Percentiles rank a stretch among this genome's conserved stretches.
Conservation (phyloP, 352 stramenopile genomes). For the Pythium angustatum region DNA sequence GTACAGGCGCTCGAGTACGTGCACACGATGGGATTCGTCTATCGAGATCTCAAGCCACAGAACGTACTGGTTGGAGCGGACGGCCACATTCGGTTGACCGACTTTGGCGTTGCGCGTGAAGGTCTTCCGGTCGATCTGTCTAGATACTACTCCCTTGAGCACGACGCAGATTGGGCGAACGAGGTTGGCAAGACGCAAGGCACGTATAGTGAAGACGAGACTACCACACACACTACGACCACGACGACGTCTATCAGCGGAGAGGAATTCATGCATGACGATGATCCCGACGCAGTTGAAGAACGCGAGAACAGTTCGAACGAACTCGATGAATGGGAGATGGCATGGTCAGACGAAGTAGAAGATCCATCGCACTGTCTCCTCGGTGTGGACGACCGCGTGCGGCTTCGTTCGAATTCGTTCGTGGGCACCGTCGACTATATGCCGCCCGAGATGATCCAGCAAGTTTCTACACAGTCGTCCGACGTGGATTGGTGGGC, state of each 20-base stretch:
- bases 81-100: slow-evolving; percentile 31
- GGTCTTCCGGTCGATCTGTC: slow-evolving; percentile 18
- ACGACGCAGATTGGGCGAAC: background rate
- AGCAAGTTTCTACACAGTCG: slow-evolving; percentile 29
- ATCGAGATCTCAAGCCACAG: slow-evolving; percentile 69
- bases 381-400: slow-evolving; percentile 65
- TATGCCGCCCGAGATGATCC: slow-evolving; percentile 85
- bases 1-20: slow-evolving; percentile 42
- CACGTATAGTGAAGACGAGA: background rate
- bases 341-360: background rate
- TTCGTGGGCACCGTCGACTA: slow-evolving; percentile 82
- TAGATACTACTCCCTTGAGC: background rate
- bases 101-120: slow-evolving; percentile 35
- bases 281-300: background rate
- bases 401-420: slow-evolving; percentile 75
- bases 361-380: background rate
- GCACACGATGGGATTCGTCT: slow-evolving; percentile 43
- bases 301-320: background rate
- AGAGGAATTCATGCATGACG: background rate
- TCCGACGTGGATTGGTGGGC: slow-evolving; percentile 77
- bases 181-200: background rate
- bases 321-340: slow-evolving; percentile 3
- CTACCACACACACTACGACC: background rate
- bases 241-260: slow-evolving; percentile 2
- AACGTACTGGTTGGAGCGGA: slow-evolving; percentile 32